Evolutionary conservation across 1,284 basidiomycete genomes (phyloP).

Genomic region (Puccinia novopanici): DNA sequence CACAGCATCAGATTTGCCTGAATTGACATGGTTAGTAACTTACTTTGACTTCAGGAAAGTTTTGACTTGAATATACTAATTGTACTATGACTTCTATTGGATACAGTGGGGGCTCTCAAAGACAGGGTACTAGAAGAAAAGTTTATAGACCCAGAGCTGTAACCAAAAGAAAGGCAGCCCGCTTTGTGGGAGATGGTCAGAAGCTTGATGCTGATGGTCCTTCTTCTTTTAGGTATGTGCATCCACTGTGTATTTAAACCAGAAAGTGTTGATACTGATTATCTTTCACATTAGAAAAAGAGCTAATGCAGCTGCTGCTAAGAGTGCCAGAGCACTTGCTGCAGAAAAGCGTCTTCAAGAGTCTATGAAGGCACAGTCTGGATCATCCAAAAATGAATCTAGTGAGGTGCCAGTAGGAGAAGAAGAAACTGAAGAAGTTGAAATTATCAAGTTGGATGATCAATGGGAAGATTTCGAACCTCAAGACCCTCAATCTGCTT

Average conservation of each 20-base stretch:
- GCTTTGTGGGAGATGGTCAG: conserved; percentile 30
- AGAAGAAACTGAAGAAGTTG: conserved; percentile 6
- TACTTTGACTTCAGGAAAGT: neutral
- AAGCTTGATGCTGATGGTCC: conserved; percentile 23
- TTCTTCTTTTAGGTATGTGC: conserved; percentile 28
- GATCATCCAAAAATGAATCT: neutral
- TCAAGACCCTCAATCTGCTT: conserved; percentile 6
- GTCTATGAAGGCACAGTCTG: neutral
- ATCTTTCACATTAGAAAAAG: conserved; percentile 8
- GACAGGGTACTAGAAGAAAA: conserved; percentile 21
- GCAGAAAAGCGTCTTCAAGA: conserved; percentile 25
- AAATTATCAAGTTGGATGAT: conserved; percentile 17
- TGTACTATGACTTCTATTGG: neutral
- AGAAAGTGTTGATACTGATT: neutral
- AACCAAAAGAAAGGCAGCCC: conserved; percentile 2
- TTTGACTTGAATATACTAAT: neutral
- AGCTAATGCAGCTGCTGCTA: conserved; percentile 38
- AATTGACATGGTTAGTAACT: conserved; percentile 26
- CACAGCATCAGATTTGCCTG: conserved; percentile 30
- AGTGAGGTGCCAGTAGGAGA: neutral
- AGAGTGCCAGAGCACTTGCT: conserved; percentile 28
- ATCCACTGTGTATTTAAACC: neutral
- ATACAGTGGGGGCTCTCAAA: conserved; percentile 21
- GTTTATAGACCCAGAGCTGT: conserved; percentile 21
- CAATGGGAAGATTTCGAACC: conserved; percentile 40